Evolutionary conservation across 2,329 filamentous ascomycete genomes (phyloP).

Genomic region (Penicillium oxalicum): DNA sequence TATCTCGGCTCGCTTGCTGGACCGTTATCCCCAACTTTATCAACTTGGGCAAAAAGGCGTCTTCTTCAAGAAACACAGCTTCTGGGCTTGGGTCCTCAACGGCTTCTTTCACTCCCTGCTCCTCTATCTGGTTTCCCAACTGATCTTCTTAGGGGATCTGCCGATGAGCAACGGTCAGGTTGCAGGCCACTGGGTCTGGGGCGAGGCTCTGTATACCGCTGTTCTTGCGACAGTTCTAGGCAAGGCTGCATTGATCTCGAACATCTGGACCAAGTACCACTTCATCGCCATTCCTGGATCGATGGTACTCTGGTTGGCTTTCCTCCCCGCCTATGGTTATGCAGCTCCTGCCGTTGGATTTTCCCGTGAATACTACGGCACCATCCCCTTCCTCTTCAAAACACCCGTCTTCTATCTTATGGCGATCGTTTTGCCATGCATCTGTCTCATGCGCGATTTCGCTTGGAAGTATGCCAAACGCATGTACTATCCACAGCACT

Average conservation of each 20-base stretch:
- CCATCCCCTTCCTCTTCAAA: slow-evolving; percentile 72
- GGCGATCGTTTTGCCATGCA: slow-evolving; percentile 67
- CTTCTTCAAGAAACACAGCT: slow-evolving; percentile 90
- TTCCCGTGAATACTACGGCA: slow-evolving; percentile 76
- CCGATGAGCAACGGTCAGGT: slow-evolving; percentile 71
- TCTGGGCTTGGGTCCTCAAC: slow-evolving; percentile 86
- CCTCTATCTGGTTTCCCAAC: slow-evolving; percentile 77
- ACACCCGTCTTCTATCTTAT: slow-evolving; percentile 89
- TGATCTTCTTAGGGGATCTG: slow-evolving; percentile 77
- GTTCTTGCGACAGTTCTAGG: slow-evolving; percentile 89
- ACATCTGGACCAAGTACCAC: slow-evolving; percentile 98
- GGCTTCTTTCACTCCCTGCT: slow-evolving; percentile 93
- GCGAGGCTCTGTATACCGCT: slow-evolving; percentile 86
- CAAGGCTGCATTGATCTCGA: slow-evolving; percentile 90
- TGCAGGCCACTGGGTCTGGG: slow-evolving; percentile 97
- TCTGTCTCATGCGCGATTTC: slow-evolving; percentile 84
- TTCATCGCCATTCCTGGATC: slow-evolving; percentile 92
- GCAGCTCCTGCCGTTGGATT: slow-evolving; percentile 77
- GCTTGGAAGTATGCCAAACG: slow-evolving; percentile 96
- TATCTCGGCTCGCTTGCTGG: slow-evolving; percentile 85
- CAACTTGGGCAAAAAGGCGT: slow-evolving; percentile 84
- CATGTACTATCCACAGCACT: slow-evolving; percentile 93
- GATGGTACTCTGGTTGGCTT: slow-evolving; percentile 83
- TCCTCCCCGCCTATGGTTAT: slow-evolving; percentile 79
- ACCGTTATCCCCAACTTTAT: slow-evolving; percentile 95